Conservation (phyloP, 2,329 filamentous ascomycete species). For the Teratosphaeria gauchensis region DNA sequence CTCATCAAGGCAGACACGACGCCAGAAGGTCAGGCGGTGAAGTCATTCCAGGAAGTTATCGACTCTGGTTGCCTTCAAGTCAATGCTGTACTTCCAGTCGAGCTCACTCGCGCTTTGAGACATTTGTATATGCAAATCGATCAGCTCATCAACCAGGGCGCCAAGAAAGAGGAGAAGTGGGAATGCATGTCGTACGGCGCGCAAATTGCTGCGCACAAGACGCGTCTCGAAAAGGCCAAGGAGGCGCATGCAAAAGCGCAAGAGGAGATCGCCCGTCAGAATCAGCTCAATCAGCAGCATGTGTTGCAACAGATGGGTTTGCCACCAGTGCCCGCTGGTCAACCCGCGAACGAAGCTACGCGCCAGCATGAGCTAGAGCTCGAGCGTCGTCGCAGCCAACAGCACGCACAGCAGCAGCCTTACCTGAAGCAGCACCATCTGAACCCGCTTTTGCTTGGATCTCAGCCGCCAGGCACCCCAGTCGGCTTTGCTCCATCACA, state of each 20-base stretch:
- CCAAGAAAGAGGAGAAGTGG: slow-evolving; percentile 14
- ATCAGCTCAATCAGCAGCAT: slow-evolving; percentile 13
- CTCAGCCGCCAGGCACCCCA: slow-evolving; percentile 6
- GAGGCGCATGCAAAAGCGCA: slow-evolving; percentile 12
- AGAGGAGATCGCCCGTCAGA: slow-evolving; percentile 14
- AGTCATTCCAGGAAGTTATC: slow-evolving; percentile 22
- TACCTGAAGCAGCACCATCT: slow-evolving; percentile 14
- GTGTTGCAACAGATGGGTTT: slow-evolving; percentile 14
- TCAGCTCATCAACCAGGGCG: slow-evolving; percentile 23
- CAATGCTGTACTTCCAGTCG: slow-evolving; percentile 15
- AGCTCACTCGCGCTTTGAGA: slow-evolving; percentile 18
- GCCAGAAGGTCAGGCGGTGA: slow-evolving; percentile 21
- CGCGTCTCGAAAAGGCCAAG: slow-evolving; percentile 15
- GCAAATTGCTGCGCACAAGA: slow-evolving; percentile 19
- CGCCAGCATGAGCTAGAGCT: slow-evolving; percentile 15
- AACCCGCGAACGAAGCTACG: slow-evolving; percentile 7
- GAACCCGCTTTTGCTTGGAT: slow-evolving; percentile 13
- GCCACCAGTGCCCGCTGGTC: slow-evolving; percentile 2
- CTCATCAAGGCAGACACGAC: slow-evolving; percentile 17
- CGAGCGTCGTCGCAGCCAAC: slow-evolving; percentile 12
- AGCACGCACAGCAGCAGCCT: slow-evolving; percentile 13
- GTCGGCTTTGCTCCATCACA: slow-evolving; percentile 4
- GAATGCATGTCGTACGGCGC: slow-evolving; percentile 23
- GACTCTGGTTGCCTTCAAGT: slow-evolving; percentile 22
- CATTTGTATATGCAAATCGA: slow-evolving; percentile 26